phyloP scores from a whole-genome alignment of 148 eudicot species.

The Heliamphora exappendiculata region DNA sequence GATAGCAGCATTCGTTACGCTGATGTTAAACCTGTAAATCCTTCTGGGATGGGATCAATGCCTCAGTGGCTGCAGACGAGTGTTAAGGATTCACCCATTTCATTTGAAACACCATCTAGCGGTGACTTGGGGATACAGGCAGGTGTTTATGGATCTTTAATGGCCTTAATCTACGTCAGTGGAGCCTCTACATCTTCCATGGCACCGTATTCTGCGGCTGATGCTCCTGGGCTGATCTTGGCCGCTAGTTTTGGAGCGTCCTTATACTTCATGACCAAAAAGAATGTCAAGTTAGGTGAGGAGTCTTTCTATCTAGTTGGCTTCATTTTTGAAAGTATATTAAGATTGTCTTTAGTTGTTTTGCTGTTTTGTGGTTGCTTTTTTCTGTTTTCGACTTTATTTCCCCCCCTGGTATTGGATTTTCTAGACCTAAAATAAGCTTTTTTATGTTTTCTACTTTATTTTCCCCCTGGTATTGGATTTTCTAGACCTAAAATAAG shows the following conservation, averaged over 20 bases:
- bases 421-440: too few species aligned
- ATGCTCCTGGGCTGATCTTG: slow-evolving; percentile 86
- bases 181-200: slow-evolving; percentile 54
- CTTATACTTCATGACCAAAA: slow-evolving; percentile 84
- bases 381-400: too few species aligned
- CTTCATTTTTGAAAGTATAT: not conserved
- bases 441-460: not conserved
- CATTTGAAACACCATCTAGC: slow-evolving; percentile 59
- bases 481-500: too few species aligned
- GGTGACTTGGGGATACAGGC: slow-evolving; percentile 78
- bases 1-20: slow-evolving; percentile 70
- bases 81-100: slow-evolving; percentile 49
- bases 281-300: slow-evolving; percentile 82
- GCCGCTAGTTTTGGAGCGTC: slow-evolving; percentile 95
- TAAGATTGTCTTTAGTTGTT: not conserved
- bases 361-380: not conserved
- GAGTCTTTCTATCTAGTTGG: not conserved
- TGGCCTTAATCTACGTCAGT: slow-evolving; percentile 69
- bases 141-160: slow-evolving; percentile 88
- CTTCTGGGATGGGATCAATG: slow-evolving; percentile 55
- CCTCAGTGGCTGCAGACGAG: slow-evolving; percentile 79
- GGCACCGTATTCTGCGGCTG: slow-evolving; percentile 60
- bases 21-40: slow-evolving; percentile 71
- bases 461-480: too few species aligned
- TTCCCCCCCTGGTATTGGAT: too few species aligned